A percentile compares a stretch with the other conserved stretches of the same genome.
Evolutionary conservation across 805 yeast species (phyloP).

Genomic region (Candida yuanshanica): DNA sequence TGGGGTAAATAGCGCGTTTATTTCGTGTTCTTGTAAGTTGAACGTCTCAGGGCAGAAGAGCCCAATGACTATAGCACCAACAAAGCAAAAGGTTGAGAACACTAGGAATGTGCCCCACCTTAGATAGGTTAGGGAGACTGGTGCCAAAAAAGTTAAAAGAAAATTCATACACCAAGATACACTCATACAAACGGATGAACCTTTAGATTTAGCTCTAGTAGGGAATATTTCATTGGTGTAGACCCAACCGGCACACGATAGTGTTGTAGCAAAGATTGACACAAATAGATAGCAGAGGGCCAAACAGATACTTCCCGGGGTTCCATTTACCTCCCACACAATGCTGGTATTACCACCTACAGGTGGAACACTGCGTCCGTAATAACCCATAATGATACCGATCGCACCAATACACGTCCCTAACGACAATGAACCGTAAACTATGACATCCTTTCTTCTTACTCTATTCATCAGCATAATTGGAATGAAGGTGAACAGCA

Average conservation of each 20-base stretch:
- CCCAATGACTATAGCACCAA: slow-evolving; percentile 27
- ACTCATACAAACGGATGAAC: slow-evolving; percentile 40
- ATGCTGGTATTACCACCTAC: slow-evolving; percentile 28
- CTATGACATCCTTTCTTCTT: slow-evolving; percentile 41
- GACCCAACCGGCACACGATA: slow-evolving; percentile 43
- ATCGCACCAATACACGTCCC: slow-evolving; percentile 31
- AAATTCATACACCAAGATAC: slow-evolving; percentile 40
- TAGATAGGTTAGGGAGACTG: slow-evolving; percentile 30
- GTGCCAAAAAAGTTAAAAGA: slow-evolving; percentile 33
- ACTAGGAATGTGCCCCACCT: slow-evolving; percentile 37
- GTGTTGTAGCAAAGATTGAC: slow-evolving; percentile 40
- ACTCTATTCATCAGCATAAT: slow-evolving; percentile 36
- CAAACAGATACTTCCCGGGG: slow-evolving; percentile 37
- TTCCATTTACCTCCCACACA: slow-evolving; percentile 30
- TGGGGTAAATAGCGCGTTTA: slow-evolving; percentile 21
- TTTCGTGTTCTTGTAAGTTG: slow-evolving; percentile 22
- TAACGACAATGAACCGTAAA: slow-evolving; percentile 37
- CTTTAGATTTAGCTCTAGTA: slow-evolving; percentile 38
- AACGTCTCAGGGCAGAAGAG: slow-evolving; percentile 41
- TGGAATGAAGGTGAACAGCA: slow-evolving; percentile 39
- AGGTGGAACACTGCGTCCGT: slow-evolving; percentile 29
- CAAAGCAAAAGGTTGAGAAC: slow-evolving; percentile 30
- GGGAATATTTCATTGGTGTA: slow-evolving; percentile 48
- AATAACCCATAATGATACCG: slow-evolving; percentile 30
- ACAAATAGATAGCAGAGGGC: slow-evolving; percentile 40